Percentiles rank a stretch among this genome's conserved stretches.
Evolutionary conservation across 1,284 basidiomycete species (phyloP).

Genomic region (Porodaedalea pini): DNA sequence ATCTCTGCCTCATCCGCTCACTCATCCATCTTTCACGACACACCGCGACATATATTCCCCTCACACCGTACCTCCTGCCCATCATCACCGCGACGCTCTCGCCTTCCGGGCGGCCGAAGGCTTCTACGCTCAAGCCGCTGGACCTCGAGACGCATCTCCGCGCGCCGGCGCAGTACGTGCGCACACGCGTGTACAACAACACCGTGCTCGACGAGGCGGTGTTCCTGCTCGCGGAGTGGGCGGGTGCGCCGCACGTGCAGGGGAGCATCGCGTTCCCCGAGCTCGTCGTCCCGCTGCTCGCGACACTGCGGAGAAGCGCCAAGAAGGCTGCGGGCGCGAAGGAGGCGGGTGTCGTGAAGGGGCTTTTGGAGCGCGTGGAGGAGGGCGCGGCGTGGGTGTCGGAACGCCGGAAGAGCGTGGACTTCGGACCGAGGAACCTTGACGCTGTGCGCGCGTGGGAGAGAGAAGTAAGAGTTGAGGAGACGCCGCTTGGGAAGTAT

Average conservation of each 20-base stretch:
- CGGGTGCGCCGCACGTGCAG: constrained; percentile 57
- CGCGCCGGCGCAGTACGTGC: constrained; percentile 84
- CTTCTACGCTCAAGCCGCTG: constrained; percentile 86
- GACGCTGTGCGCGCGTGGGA: constrained; percentile 75
- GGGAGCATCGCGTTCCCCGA: constrained; percentile 93
- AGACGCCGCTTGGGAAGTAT: constrained; percentile 77
- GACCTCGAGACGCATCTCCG: constrained; percentile 89
- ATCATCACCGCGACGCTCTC: constrained; percentile 80
- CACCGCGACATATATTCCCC: constrained; percentile 85
- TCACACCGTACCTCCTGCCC: constrained; percentile 84
- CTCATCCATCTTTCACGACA: constrained; percentile 71
- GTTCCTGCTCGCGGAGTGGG: constrained; percentile 81
- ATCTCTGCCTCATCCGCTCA: constrained; percentile 73
- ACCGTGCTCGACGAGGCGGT: constrained; percentile 79
- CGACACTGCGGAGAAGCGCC: constrained; percentile 63
- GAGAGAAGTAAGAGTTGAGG: constrained; percentile 53
- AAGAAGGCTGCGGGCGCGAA: constrained; percentile 59
- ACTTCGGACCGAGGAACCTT: constrained; percentile 71
- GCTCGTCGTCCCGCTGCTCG: constrained; percentile 80
- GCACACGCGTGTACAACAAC: constrained; percentile 86
- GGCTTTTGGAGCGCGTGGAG: constrained; percentile 80
- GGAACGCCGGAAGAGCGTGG: constrained; percentile 60
- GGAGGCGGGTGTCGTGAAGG: constrained; percentile 61
- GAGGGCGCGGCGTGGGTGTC: constrained; percentile 79
- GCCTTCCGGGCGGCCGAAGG: constrained; percentile 71